These are phyloP conservation scores for Apophysomyces elegans DNA, from an alignment of 371 early-diverging fungal genomes.

Conservation along the genomic window DNA sequence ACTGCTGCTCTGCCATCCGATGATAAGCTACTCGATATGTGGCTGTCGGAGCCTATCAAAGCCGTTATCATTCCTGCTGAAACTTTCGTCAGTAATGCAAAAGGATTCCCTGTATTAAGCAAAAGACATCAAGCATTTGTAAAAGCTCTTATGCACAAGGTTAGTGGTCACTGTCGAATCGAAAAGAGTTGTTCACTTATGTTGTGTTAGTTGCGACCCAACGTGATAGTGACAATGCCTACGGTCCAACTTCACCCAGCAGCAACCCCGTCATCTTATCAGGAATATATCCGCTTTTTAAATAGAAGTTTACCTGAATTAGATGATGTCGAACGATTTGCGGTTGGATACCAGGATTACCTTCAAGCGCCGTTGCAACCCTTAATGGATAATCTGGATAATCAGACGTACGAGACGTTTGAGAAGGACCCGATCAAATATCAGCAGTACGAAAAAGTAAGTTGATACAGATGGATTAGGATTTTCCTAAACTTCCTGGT, in stretches of 20 bases:
- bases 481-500: neutral
- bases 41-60: slow-evolving; percentile 90
- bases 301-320: slow-evolving; percentile 64
- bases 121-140: slow-evolving; percentile 78
- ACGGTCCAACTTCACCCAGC: slow-evolving; percentile 30
- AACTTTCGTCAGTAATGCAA: slow-evolving; percentile 76
- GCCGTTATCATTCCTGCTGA: slow-evolving; percentile 72
- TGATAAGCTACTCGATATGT: slow-evolving; percentile 59
- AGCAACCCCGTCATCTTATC: slow-evolving; percentile 50
- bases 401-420: slow-evolving; percentile 92
- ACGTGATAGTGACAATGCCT: slow-evolving; percentile 56
- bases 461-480: neutral
- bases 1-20: slow-evolving; percentile 57
- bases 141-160: slow-evolving; percentile 60
- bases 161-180: slow-evolving; percentile 11
- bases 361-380: slow-evolving; percentile 91
- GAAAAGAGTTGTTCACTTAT: neutral
- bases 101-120: slow-evolving; percentile 87
- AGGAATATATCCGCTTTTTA: slow-evolving; percentile 76
- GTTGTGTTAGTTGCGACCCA: slow-evolving; percentile 46
- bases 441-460: slow-evolving; percentile 81
- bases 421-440: slow-evolving; percentile 94
- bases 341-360: slow-evolving; percentile 84
- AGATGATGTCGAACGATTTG: slow-evolving; percentile 72
- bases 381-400: slow-evolving; percentile 91